Evolutionary conservation across 1,284 basidiomycete genomes (phyloP).

Genomic region (Tilletia walkeri): DNA sequence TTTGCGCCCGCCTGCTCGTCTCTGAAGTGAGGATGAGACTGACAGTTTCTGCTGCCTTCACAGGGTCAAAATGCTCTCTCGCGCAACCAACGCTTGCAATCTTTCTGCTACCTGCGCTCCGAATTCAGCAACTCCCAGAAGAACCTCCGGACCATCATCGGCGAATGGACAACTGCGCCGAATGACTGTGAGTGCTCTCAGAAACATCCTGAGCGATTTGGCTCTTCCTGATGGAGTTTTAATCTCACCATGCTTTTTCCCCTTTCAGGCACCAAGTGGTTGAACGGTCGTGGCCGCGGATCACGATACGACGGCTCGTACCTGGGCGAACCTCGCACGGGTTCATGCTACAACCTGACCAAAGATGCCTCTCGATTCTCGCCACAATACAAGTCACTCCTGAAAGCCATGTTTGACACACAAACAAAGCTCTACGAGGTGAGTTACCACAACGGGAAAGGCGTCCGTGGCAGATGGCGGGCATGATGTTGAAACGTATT

Average conservation of each 20-base stretch:
- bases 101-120: slow-evolving; percentile 42
- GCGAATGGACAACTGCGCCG: slow-evolving; percentile 61
- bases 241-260: too few relatives aligned
- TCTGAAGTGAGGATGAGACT: slow-evolving; percentile 4
- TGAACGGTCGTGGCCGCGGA: slow-evolving; percentile 66
- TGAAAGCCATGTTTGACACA: slow-evolving; percentile 79
- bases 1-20: neutral
- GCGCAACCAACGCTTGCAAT: slow-evolving; percentile 37
- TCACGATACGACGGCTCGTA: slow-evolving; percentile 76
- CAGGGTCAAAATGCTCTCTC: slow-evolving; percentile 28
- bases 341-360: slow-evolving; percentile 71
- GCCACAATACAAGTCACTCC: slow-evolving; percentile 74
- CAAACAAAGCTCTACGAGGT: slow-evolving; percentile 60
- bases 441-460: slow-evolving; percentile 14
- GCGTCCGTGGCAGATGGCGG: neutral
- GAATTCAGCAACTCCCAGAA: slow-evolving; percentile 36
- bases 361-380: slow-evolving; percentile 73
- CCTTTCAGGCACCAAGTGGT: slow-evolving; percentile 64
- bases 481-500: neutral
- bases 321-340: slow-evolving; percentile 59
- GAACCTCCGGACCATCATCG: slow-evolving; percentile 47
- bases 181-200: slow-evolving; percentile 67
- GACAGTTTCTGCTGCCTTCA: neutral
- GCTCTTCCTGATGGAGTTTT: neutral
- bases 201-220: neutral